phyloP scores from a whole-genome alignment of 352 stramenopile species.

The Globisporangium okanoganense region DNA sequence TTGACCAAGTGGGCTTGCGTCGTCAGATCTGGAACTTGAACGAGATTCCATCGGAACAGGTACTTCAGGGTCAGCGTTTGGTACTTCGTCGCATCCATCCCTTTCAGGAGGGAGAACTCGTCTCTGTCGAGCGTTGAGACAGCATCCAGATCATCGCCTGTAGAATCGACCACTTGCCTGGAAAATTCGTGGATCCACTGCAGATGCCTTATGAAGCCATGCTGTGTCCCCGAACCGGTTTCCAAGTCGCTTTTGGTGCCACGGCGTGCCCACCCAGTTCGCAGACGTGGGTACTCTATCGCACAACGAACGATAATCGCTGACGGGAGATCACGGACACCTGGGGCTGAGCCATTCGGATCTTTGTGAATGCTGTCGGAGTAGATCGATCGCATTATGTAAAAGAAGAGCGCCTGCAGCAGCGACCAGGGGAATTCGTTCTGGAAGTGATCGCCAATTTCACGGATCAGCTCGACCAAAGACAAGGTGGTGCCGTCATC shows the following conservation, averaged over 20 bases:
- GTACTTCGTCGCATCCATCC: neutral
- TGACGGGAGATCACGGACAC: conserved; percentile 1
- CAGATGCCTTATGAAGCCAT: conserved; percentile 1
- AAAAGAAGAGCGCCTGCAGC: conserved; percentile 3
- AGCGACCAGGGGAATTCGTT: conserved; percentile 8
- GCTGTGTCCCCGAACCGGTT: neutral
- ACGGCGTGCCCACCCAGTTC: neutral
- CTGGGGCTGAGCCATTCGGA: neutral
- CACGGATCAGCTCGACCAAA: conserved; percentile 1
- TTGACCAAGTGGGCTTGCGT: conserved; percentile 1
- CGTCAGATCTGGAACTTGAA: neutral
- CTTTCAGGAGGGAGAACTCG: neutral
- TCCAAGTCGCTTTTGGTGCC: neutral
- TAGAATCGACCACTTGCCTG: neutral
- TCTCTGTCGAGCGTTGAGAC: neutral
- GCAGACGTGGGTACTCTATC: conserved; percentile 1
- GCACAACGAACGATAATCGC: conserved; percentile 7
- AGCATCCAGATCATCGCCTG: no score
- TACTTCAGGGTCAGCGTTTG: conserved; percentile 4
- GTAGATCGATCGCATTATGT: neutral
- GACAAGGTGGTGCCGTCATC: neutral
- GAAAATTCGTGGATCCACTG: conserved; percentile 3
- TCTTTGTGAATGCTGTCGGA: neutral
- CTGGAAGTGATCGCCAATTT: conserved; percentile 3
- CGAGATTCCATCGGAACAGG: conserved; percentile 9